phyloP scores from a whole-genome alignment of 306 rosid genomes.

The Prunus fruticosa region DNA sequence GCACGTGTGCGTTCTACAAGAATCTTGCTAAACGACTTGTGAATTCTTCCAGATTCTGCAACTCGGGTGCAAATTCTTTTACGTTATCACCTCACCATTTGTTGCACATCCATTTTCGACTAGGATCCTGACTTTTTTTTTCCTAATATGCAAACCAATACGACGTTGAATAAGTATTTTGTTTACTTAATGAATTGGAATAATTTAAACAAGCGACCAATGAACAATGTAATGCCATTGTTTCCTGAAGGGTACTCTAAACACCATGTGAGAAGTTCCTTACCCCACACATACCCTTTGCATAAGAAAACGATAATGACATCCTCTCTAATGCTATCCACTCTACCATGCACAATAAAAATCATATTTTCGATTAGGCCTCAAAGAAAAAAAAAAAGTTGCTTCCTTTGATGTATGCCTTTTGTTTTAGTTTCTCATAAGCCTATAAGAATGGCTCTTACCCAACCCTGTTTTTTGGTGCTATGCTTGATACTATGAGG shows the following conservation, averaged over 20 bases:
- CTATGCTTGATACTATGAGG: no score
- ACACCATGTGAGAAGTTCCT: constrained; percentile 72
- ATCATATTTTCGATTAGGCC: constrained; percentile 54
- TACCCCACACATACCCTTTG: constrained; percentile 72
- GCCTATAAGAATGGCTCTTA: no score
- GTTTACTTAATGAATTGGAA: neutral
- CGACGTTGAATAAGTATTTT: neutral
- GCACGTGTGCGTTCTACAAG: constrained; percentile 46
- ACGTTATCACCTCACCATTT: constrained; percentile 62
- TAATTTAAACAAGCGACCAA: neutral
- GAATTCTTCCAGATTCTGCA: constrained; percentile 73
- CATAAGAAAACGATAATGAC: constrained; percentile 42
- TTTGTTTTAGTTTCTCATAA: constrained; percentile 67
- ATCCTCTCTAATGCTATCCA: constrained; percentile 66
- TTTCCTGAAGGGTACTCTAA: constrained; percentile 55
- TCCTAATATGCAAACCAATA: constrained; percentile 31
- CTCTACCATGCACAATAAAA: constrained; percentile 41
- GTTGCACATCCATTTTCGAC: constrained; percentile 53
- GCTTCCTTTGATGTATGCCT: constrained; percentile 71
- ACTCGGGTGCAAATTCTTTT: constrained; percentile 58
- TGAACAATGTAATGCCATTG: constrained; percentile 41
- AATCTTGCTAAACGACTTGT: constrained; percentile 58
- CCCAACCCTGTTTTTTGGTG: no score
- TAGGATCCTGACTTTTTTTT: constrained; percentile 40
- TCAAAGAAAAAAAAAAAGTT: constrained; percentile 37